phyloP scores from a whole-genome alignment of 805 yeast species.

The Candida andamanensis region DNA sequence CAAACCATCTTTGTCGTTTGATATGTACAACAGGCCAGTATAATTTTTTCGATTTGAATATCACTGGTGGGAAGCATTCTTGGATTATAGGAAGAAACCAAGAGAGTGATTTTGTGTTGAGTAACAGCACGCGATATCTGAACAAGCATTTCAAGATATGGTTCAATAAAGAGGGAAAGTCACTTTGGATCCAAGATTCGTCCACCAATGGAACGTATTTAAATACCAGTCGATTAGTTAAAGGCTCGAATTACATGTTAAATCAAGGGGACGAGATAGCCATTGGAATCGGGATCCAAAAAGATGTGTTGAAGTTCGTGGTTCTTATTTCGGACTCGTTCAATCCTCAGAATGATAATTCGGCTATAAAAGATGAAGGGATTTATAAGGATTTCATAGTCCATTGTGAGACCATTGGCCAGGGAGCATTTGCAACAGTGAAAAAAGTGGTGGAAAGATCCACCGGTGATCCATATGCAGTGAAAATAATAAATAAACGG shows the following conservation, averaged over 20 bases:
- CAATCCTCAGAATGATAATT: slow-evolving; percentile 27
- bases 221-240: slow-evolving; percentile 67
- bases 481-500: slow-evolving; percentile 79
- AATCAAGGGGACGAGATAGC: slow-evolving; percentile 92
- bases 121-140: slow-evolving; percentile 58
- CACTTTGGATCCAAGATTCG: slow-evolving; percentile 61
- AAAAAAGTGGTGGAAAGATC: slow-evolving; percentile 82
- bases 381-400: slow-evolving; percentile 69
- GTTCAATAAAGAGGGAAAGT: slow-evolving; percentile 53
- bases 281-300: slow-evolving; percentile 79
- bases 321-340: slow-evolving; percentile 42
- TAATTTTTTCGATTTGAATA: slow-evolving; percentile 39
- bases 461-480: slow-evolving; percentile 85
- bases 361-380: slow-evolving; percentile 43
- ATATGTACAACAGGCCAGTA: slow-evolving; percentile 59
- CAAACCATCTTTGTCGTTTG: slow-evolving; percentile 44
- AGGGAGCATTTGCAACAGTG: slow-evolving; percentile 98
- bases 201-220: slow-evolving; percentile 93
- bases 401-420: slow-evolving; percentile 83
- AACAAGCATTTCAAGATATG: slow-evolving; percentile 70
- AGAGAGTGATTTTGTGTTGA: slow-evolving; percentile 59
- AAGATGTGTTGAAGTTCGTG: slow-evolving; percentile 55
- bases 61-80: slow-evolving; percentile 25
- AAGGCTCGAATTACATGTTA: slow-evolving; percentile 72
- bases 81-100: slow-evolving; percentile 78